Base-by-base conservation (phyloP, 306 rosid species). In the Rosa multiflora region DNA sequence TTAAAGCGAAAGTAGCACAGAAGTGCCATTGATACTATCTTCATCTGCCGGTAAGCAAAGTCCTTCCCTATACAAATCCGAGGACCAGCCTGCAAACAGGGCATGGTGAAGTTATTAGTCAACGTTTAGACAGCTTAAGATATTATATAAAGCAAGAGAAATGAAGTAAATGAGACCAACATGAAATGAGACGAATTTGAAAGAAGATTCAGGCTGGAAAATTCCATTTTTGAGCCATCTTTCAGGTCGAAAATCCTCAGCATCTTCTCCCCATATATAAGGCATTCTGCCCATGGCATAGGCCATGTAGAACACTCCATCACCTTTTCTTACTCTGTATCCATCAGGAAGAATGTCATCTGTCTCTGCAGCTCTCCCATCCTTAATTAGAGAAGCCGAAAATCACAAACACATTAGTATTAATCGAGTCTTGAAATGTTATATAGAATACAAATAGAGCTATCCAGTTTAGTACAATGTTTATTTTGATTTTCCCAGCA, bases 41-140 rank as follows among this genome's bases (percentile, higher is more conserved):
- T 93, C 97, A 91, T 93, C 85, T 91, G 95, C 79, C 86, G 88
- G 72, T 91, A 91, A 6, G 94, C 90, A 68, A 93, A 91, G 29
- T 93, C 94, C 80, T 88, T 93, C 47, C 98, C 93, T 37, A 91
- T 87, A 70, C 97, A 91, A 1, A 85, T 86, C 10, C 91, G 87
- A 9, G 92, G 96, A 21, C 97, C 94, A 53, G 83, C 98, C 98
- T 93, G 80, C 76, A 87, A 51, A 61, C 59, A 56, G 15, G 40
- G 40, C 2, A 81, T 26, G 48, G 26, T 52, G 8, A 51, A 64
- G 53, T 12, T 21, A 20, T 73, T 37, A 2, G 35, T 20, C 14
- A 51, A 9, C 1, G 10, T 40, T 68, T 15, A 13, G 74, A 44
- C 9, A 23, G 18, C 4, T 46, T 26, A 11, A 12, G 43, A 47